Evolutionary conservation across 2,329 filamentous ascomycete species (phyloP), one percentile per base, ranked within the genome.

Genomic region (Exophiala bonariae): DNA sequence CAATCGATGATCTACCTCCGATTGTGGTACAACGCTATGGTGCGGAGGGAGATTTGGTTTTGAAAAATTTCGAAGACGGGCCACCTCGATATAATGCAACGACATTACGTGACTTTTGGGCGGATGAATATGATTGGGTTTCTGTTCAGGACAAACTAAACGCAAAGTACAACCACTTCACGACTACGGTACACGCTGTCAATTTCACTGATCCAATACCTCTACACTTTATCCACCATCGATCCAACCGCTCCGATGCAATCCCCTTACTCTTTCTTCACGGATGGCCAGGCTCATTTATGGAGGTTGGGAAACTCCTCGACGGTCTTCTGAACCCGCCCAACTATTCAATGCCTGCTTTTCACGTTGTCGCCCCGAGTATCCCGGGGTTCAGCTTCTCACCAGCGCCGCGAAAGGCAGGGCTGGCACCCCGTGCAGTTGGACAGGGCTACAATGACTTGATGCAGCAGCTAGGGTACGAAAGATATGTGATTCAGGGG

Each of bases 121-220:
- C 60, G 36, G 54, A 63, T 28, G 60, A 61, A 0, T 82, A 77
- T 59, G 77, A 85, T 61, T 87, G 83, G 84, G 73, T 80, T 32
- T 67, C 69, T 20, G 73, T 74, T 17, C 83, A 87, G 62, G 63
- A 69, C 3, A 69, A 72, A 32, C 61, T 87, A 7, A 87, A 87
- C 59, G 61, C 65, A 9, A 33, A 14, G 33, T 62, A 85, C 7
- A 77, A 80, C 0, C 82, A 87, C 39, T 86, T 76, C 63, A 40
- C 26, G 2, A 77, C 76, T 0, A 61, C 58, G 2, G 44, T 55
- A 22, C 26, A 69, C 0, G 74, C 85, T 0, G 72, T 80, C 10
- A 81, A 78, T 0, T 86, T 84, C 56, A n/a, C n/a, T n/a, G 81
- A 74, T 87, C 86, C 60, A 62, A 85, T 37, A 85, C 89, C 23